These are phyloP conservation scores for Phytophthora cryptogea DNA, from an alignment of 352 stramenopile species.

Conservation along the genomic window DNA sequence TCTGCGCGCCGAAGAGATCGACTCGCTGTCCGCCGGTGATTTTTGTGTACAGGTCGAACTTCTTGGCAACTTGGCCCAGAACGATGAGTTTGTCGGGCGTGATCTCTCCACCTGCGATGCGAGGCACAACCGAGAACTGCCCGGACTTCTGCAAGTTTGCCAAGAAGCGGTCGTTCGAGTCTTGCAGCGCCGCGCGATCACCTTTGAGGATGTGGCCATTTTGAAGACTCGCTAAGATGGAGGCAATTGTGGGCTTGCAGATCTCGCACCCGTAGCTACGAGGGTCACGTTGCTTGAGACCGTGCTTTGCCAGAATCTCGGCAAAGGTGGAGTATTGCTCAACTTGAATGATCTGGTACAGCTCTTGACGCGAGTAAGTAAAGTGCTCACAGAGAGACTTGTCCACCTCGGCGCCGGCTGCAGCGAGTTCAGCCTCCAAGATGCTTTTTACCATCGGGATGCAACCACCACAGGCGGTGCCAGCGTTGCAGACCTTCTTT, in stretches of 20 bases:
- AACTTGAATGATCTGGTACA: slow-evolving; percentile 88
- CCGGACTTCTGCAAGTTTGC: slow-evolving; percentile 94
- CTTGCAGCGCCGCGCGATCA: slow-evolving; percentile 80
- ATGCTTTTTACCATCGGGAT: slow-evolving; percentile 91
- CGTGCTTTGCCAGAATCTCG: slow-evolving; percentile 85
- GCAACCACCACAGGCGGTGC: slow-evolving; percentile 91
- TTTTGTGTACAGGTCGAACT: slow-evolving; percentile 93
- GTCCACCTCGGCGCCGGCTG: slow-evolving; percentile 84
- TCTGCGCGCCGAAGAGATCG: slow-evolving; percentile 92
- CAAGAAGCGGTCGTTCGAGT: slow-evolving; percentile 93
- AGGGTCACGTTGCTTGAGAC: slow-evolving; percentile 47
- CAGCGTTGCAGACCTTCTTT: slow-evolving; percentile 87
- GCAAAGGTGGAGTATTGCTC: slow-evolving; percentile 88
- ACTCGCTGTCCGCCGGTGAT: slow-evolving; percentile 94
- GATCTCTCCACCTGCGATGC: slow-evolving; percentile 91
- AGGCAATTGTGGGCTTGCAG: slow-evolving; percentile 92
- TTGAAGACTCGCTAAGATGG: slow-evolving; percentile 89
- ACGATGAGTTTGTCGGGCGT: slow-evolving; percentile 91
- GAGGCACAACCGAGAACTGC: slow-evolving; percentile 93
- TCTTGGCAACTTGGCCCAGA: slow-evolving; percentile 86
- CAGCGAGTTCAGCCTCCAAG: slow-evolving; percentile 80
- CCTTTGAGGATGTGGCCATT: slow-evolving; percentile 89
- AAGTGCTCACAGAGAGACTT: slow-evolving; percentile 94
- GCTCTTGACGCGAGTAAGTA: slow-evolving; percentile 85
- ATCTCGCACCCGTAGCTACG: slow-evolving; percentile 88